These are phyloP conservation scores for Chaetomium cochliodes DNA, from an alignment of 495 filamentous ascomycete genomes.

Conservation along the genomic window DNA sequence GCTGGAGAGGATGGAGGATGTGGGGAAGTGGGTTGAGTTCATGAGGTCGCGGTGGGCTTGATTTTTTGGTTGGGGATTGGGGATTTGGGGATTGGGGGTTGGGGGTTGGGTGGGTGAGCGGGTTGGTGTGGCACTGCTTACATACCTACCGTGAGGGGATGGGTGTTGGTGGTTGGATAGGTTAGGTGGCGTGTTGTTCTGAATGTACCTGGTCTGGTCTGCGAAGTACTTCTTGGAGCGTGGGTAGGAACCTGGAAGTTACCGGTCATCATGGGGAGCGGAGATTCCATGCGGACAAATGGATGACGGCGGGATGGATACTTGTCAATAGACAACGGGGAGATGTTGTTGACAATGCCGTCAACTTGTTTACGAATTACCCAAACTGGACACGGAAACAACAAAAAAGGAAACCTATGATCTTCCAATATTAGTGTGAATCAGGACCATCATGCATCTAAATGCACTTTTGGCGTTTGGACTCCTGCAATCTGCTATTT, in stretches of 20 bases:
- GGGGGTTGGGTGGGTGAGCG: not conserved
- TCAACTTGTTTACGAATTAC: constrained; percentile 6
- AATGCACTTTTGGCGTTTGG: not conserved
- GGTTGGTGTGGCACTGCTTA: too few relatives aligned
- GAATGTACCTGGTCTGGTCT: not conserved
- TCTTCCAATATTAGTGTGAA: not conserved
- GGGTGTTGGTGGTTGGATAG: not conserved
- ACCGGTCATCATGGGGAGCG: not conserved
- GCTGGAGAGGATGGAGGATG: constrained; percentile 46
- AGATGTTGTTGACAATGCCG: not conserved
- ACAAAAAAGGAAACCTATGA: not conserved
- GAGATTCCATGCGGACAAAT: not conserved
- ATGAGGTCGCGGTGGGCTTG: constrained; percentile 37
- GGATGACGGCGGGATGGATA: not conserved
- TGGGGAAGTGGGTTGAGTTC: constrained; percentile 62
- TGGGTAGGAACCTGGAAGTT: too few relatives aligned
- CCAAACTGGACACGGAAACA: not conserved
- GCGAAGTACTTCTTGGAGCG: too few relatives aligned
- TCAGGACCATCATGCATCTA: not conserved
- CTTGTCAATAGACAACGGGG: not conserved
- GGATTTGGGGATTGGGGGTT: too few relatives aligned
- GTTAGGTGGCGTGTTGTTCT: not conserved
- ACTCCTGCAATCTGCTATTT: not conserved
- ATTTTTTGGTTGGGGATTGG: too few relatives aligned
- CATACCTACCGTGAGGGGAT: not conserved